These are phyloP conservation scores for Panellus pusillus DNA, from an alignment of 768 basidiomycete species.

Conservation along the genomic window DNA sequence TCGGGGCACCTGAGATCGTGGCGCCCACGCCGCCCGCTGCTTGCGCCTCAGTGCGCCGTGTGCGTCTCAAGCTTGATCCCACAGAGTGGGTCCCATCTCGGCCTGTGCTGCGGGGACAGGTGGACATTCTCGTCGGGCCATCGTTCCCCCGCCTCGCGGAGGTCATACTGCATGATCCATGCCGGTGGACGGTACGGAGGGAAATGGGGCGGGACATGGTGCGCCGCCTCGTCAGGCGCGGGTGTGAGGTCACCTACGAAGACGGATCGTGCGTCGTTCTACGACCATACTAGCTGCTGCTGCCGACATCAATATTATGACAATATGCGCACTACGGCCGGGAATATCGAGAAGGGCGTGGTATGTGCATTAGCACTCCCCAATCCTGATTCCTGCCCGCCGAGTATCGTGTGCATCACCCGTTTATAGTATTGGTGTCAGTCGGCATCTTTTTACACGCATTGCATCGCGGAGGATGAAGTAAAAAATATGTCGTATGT, in stretches of 20 bases:
- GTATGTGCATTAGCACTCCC: no score
- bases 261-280: slow-evolving; percentile 20
- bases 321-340: no score
- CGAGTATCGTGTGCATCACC: no score
- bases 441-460: no score
- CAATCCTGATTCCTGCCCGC: no score
- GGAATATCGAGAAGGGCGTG: no score
- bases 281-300: no score
- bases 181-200: slow-evolving; percentile 1
- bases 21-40: slow-evolving; percentile 1
- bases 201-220: slow-evolving; percentile 5
- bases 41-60: neutral
- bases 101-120: slow-evolving; percentile 7
- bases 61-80: slow-evolving; percentile 8
- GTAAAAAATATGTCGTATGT: no score
- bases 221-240: neutral
- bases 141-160: slow-evolving; percentile 8
- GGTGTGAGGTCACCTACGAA: neutral
- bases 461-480: no score
- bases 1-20: slow-evolving; percentile 16
- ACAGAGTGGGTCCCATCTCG: slow-evolving; percentile 7
- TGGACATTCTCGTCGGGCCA: slow-evolving; percentile 3
- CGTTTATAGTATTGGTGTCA: no score
- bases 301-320: no score
- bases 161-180: slow-evolving; percentile 5